phyloP scores from a whole-genome alignment of 176 grass and related monocot genomes.

The Oryza meridionalis region DNA sequence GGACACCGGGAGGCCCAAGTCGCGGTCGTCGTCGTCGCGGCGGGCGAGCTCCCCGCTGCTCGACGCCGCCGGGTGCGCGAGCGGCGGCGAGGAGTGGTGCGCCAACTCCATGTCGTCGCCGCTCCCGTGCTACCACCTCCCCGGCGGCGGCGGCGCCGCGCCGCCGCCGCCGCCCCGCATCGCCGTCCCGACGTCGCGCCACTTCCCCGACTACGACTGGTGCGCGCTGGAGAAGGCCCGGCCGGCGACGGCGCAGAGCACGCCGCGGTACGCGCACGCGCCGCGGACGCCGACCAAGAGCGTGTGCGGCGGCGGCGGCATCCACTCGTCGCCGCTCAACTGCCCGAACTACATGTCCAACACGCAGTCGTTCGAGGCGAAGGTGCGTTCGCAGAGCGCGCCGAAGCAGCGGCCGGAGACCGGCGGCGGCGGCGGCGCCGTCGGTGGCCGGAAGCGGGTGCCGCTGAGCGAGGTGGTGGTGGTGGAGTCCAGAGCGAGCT shows the following conservation, averaged over 20 bases:
- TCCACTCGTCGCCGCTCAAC: constrained; percentile 31
- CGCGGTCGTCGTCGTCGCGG: constrained; percentile 68
- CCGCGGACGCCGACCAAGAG: constrained; percentile 77
- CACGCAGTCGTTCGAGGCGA: constrained; percentile 95
- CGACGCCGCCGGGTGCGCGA: constrained; percentile 30
- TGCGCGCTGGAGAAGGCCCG: constrained; percentile 66
- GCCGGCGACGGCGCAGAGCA: constrained; percentile 83
- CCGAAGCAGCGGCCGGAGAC: constrained; percentile 80
- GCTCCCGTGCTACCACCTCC: constrained; percentile 41
- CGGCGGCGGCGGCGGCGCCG: not conserved
- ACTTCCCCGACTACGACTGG: constrained; percentile 67
- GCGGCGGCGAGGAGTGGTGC: constrained; percentile 48
- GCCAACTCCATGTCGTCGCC: constrained; percentile 49
- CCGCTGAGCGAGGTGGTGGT: constrained; percentile 83
- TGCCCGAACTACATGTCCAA: constrained; percentile 86
- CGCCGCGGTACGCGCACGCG: constrained; percentile 66
- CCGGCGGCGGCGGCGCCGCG: not conserved
- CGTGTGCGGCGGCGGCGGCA: constrained; percentile 31
- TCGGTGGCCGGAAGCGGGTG: constrained; percentile 58
- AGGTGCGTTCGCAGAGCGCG: constrained; percentile 89
- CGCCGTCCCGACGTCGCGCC: constrained; percentile 50
- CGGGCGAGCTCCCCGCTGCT: constrained; percentile 54
- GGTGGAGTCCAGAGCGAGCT: constrained; percentile 65
- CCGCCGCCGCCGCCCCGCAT: constrained; percentile 44
- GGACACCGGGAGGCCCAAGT: constrained; percentile 79